Percentiles rank a stretch among this genome's conserved stretches.
phyloP scores from a whole-genome alignment of 306 rosid genomes.

The Phaseolus lunatus region DNA sequence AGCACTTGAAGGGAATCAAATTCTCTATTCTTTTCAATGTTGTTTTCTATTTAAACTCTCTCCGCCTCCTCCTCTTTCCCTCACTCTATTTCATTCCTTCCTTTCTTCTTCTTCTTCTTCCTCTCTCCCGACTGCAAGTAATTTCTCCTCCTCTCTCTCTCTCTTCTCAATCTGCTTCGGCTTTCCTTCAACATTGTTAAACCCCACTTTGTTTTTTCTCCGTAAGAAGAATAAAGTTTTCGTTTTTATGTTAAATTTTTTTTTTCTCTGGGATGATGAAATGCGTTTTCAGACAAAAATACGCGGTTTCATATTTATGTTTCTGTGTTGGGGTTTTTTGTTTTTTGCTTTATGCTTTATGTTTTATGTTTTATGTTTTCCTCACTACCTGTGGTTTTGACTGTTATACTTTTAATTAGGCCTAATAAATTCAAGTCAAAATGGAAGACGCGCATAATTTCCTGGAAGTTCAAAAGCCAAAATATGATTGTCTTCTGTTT shows the following conservation, averaged over 20 bases:
- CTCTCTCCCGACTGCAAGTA: not conserved
- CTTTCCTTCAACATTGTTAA: not conserved
- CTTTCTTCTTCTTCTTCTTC: not conserved
- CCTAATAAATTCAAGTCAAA: slow-evolving; percentile 3
- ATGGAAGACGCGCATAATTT: slow-evolving; percentile 71
- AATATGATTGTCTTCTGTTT: slow-evolving; percentile 79
- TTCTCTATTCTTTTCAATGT: not conserved
- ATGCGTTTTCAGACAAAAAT: not conserved
- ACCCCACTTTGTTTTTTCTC: not conserved
- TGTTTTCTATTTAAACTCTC: slow-evolving; percentile 37
- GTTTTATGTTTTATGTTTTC: not conserved
- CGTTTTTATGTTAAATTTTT: not conserved
- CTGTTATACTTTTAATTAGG: slow-evolving; percentile 25
- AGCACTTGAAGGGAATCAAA: not conserved
- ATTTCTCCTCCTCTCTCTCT: slow-evolving; percentile 33
- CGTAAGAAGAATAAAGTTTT: not conserved
- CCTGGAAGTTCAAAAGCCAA: slow-evolving; percentile 55
- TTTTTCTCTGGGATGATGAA: not conserved
- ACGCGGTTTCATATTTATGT: not conserved
- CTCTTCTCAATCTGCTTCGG: not conserved
- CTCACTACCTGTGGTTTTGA: not conserved
- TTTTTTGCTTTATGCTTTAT: not conserved
- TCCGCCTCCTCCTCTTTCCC: not conserved
- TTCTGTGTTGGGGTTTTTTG: not conserved
- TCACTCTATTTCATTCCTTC: too few relatives aligned